A percentile compares a stretch with the other conserved stretches of the same genome.
Conservation (phyloP, 768 basidiomycete species). For the Strobilomyces echinocephalus region DNA sequence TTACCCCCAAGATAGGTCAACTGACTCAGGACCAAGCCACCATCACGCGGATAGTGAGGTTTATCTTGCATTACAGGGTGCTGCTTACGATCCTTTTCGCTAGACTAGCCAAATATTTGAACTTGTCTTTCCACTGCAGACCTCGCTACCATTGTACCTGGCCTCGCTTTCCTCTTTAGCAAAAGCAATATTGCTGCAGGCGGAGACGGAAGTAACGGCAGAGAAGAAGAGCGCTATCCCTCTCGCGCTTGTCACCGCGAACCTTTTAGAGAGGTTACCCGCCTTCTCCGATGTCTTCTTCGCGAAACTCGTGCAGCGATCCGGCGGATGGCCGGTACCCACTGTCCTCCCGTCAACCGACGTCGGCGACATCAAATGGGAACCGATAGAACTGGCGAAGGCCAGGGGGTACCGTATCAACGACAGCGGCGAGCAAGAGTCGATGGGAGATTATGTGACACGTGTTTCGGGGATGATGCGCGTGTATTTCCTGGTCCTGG, state of each 20-base stretch:
- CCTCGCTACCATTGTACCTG: conserved; percentile 48
- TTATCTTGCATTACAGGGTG: conserved; percentile 5
- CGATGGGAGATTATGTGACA: conserved; percentile 52
- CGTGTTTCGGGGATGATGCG: conserved; percentile 79
- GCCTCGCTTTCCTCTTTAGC: conserved; percentile 84
- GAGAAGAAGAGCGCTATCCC: conserved; percentile 83
- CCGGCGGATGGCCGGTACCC: conserved; percentile 86
- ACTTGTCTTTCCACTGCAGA: conserved; percentile 34
- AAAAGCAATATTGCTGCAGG: conserved; percentile 85
- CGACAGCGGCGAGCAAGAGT: conserved; percentile 45
- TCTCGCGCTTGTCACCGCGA: conserved; percentile 66
- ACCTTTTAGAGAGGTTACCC: conserved; percentile 55
- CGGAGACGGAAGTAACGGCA: conserved; percentile 89
- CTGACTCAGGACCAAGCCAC: conserved; percentile 64
- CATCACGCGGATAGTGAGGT: conserved; percentile 62
- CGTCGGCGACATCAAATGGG: conserved; percentile 46
- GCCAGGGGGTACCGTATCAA: conserved; percentile 53
- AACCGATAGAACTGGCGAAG: conserved; percentile 39
- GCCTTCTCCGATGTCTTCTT: conserved; percentile 73
- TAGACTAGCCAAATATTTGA: conserved; percentile 41
- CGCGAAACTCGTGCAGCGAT: conserved; percentile 78
- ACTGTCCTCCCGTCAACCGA: conserved; percentile 51
- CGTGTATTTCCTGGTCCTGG: conserved; percentile 76
- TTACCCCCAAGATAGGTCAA: conserved; percentile 85
- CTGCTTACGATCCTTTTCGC: conserved; percentile 8